These are phyloP conservation scores for Cladosporium cucumerinum DNA, from an alignment of 2,329 filamentous ascomycete genomes.

Conservation along the genomic window DNA sequence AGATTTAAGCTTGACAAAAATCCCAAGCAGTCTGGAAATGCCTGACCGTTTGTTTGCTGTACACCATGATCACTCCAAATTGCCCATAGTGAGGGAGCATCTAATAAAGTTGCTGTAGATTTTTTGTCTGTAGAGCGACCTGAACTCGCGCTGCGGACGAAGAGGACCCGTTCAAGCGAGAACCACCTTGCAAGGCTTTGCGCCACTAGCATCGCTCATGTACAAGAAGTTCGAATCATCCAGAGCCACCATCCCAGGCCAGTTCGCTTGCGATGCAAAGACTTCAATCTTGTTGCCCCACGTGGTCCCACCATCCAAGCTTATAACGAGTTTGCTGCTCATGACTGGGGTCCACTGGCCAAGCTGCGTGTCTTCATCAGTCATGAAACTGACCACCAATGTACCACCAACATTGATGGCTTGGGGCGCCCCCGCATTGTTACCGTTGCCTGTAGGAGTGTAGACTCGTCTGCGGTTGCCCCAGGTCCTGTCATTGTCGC, in stretches of 20 bases:
- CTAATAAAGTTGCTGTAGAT: too few relatives aligned
- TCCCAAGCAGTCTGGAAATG: too few relatives aligned
- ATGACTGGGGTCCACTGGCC: slow-evolving; percentile 22
- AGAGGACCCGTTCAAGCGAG: too few relatives aligned
- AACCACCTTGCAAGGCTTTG: slow-evolving; percentile 17
- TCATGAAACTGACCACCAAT: slow-evolving; percentile 46
- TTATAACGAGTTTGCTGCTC: slow-evolving; percentile 29
- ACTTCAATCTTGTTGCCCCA: slow-evolving; percentile 35
- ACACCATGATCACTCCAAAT: too few relatives aligned
- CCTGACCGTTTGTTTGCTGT: too few relatives aligned
- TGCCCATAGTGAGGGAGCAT: too few relatives aligned
- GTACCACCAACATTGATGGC: slow-evolving; percentile 43
- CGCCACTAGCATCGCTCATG: slow-evolving; percentile 28
- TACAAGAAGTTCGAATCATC: slow-evolving; percentile 30
- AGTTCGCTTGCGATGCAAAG: slow-evolving; percentile 26
- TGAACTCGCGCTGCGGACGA: too few relatives aligned
- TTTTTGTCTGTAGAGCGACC: too few relatives aligned
- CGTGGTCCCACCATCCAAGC: slow-evolving; percentile 26
- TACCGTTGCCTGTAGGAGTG: slow-evolving; percentile 31
- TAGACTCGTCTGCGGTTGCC: slow-evolving; percentile 39
- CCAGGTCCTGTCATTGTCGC: slow-evolving; percentile 45
- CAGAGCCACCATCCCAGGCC: slow-evolving; percentile 33
- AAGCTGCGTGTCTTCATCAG: slow-evolving; percentile 39
- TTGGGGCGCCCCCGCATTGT: slow-evolving; percentile 43
- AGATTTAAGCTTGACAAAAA: too few relatives aligned